Conservation (phyloP, 2,329 filamentous ascomycete species). For the Alternaria arborescens region DNA sequence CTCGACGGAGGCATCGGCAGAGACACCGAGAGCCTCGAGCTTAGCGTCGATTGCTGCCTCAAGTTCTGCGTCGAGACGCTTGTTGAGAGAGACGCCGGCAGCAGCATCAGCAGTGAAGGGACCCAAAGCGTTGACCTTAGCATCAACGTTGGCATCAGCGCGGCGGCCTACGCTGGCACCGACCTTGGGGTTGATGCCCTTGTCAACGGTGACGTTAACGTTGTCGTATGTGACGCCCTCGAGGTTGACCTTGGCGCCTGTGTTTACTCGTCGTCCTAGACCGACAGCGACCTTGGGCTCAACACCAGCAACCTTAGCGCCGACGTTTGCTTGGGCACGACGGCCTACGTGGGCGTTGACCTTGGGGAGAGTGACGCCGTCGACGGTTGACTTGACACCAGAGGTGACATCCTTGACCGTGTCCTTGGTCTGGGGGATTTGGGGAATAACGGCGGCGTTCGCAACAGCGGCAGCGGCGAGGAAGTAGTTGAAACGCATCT, state of each 20-base stretch:
- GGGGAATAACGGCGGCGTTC: background rate
- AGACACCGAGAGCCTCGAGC: background rate
- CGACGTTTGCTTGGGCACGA: background rate
- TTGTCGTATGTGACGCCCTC: background rate
- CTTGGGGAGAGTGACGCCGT: background rate
- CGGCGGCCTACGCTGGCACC: background rate
- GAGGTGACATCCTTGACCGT: background rate
- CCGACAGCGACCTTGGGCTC: background rate
- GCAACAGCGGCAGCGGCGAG: conserved; percentile 5
- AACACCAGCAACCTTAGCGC: background rate
- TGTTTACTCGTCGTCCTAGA: background rate
- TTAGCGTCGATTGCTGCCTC: background rate
- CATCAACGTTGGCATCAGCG: background rate
- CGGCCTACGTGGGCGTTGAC: background rate
- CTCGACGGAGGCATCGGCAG: background rate
- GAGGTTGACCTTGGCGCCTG: background rate
- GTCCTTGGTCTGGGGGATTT: background rate
- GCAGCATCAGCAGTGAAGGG: background rate
- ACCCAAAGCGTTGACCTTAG: background rate
- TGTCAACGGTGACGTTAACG: background rate
- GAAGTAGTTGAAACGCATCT: conserved; percentile 1
- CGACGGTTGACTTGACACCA: background rate
- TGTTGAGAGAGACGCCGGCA: background rate
- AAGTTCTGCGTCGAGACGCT: background rate
- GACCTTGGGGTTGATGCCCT: background rate